Evolutionary conservation across 164 flowering plant species (phyloP).

Genomic region (Kalanchoe fedtschenkoi): DNA sequence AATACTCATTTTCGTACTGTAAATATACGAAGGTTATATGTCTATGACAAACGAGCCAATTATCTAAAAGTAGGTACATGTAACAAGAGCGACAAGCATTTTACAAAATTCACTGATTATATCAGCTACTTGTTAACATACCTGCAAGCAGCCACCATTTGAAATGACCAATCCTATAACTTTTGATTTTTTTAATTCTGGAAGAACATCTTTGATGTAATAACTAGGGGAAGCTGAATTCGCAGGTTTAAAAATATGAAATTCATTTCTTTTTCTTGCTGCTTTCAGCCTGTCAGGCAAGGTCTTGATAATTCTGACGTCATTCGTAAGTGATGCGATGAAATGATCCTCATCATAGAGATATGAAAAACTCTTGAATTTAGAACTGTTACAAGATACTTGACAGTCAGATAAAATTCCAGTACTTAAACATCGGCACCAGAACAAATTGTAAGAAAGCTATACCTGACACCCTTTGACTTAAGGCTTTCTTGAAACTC

Average conservation of each 20-base stretch:
- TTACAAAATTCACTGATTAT: background rate
- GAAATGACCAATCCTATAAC: conserved; percentile 60
- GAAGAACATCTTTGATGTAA: conserved; percentile 53
- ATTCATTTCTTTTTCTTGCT: conserved; percentile 51
- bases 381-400: conserved; percentile 37
- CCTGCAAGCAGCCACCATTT: conserved; percentile 91
- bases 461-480: conserved; percentile 86
- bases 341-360: conserved; percentile 87
- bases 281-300: conserved; percentile 61
- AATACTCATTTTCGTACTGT: background rate
- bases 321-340: conserved; percentile 62
- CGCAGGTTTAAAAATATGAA: conserved; percentile 60
- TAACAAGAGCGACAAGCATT: too few relatives aligned
- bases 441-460: background rate
- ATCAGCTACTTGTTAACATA: conserved; percentile 13
- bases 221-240: conserved; percentile 50
- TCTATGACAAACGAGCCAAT: background rate
- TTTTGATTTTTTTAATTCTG: conserved; percentile 47
- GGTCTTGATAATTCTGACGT: conserved; percentile 56
- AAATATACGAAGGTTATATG: background rate
- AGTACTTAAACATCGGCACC: background rate
- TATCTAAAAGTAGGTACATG: background rate
- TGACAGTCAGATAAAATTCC: background rate
- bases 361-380: conserved; percentile 88
- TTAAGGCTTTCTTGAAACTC: conserved; percentile 81